Percentiles rank a stretch among this genome's conserved stretches.
Conservation (phyloP, 768 basidiomycete species). For the Dentipellis fragilis region DNA sequence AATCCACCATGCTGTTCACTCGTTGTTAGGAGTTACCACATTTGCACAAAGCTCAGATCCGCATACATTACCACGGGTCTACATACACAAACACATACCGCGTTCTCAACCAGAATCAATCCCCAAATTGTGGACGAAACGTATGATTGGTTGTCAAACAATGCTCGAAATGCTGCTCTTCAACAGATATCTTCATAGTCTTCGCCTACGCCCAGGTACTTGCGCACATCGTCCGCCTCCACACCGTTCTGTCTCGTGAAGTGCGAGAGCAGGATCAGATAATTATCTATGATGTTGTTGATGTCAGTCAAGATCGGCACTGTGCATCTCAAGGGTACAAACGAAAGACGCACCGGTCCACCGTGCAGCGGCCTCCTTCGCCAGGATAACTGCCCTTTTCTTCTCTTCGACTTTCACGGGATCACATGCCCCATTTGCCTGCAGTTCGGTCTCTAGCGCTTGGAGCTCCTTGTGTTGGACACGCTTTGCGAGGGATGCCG, state of each 20-base stretch:
- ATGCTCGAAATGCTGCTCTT: no score
- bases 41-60: no score
- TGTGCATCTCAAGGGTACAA: background rate
- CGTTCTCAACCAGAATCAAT: no score
- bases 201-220: constrained; percentile 55
- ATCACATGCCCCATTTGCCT: constrained; percentile 75
- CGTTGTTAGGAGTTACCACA: no score
- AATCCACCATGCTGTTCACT: no score
- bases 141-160: no score
- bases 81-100: no score
- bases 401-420: constrained; percentile 74
- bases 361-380: constrained; percentile 73
- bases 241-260: constrained; percentile 56
- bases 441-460: constrained; percentile 56
- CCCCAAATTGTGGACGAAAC: no score
- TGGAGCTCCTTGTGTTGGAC: constrained; percentile 35
- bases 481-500: constrained; percentile 41
- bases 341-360: constrained; percentile 68
- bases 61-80: no score
- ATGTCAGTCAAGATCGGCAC: background rate
- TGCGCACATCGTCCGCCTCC: constrained; percentile 52
- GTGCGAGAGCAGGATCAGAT: constrained; percentile 51
- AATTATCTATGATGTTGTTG: constrained; percentile 44
- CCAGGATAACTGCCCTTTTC: constrained; percentile 57
- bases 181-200: constrained; percentile 71